Conservation (phyloP, 495 filamentous ascomycete genomes). For the Xylaria venustula region DNA sequence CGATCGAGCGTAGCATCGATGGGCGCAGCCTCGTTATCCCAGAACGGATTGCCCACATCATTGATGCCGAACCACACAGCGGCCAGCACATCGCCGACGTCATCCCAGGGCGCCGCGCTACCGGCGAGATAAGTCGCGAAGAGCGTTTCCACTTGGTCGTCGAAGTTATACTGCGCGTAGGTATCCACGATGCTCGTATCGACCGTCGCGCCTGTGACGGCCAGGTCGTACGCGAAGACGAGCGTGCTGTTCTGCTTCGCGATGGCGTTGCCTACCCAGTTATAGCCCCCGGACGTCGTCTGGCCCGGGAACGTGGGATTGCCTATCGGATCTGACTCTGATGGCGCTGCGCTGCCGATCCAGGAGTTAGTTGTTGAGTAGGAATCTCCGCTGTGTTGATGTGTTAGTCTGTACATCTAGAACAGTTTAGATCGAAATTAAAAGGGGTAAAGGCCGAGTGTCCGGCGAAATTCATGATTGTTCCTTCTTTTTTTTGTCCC, state of each 20-base stretch:
- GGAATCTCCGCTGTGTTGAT: constrained; percentile 44
- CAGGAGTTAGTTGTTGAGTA: constrained; percentile 53
- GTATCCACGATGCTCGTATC: constrained; percentile 48
- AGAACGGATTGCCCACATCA: constrained; percentile 58
- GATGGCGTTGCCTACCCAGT: constrained; percentile 59
- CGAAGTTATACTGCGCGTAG: constrained; percentile 40
- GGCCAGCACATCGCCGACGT: constrained; percentile 50
- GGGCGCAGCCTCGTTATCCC: constrained; percentile 33
- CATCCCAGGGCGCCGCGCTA: constrained; percentile 46
- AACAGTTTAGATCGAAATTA: neutral
- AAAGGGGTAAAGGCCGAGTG: neutral
- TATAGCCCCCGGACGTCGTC: constrained; percentile 43
- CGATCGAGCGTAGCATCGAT: constrained; percentile 44
- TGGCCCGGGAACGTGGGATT: constrained; percentile 55
- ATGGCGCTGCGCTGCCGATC: constrained; percentile 50
- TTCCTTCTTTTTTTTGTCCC: neutral
- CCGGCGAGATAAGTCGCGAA: constrained; percentile 3
- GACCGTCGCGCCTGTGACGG: constrained; percentile 56
- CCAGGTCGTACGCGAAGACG: constrained; percentile 55
- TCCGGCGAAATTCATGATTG: too few relatives aligned
- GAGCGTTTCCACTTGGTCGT: constrained; percentile 5
- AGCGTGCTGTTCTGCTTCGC: constrained; percentile 49
- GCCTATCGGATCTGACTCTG: constrained; percentile 58
- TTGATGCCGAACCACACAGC: constrained; percentile 65
- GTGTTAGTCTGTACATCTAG: neutral